phyloP scores from a whole-genome alignment of 2,329 filamentous ascomycete genomes.

The Cadophora sp. region DNA sequence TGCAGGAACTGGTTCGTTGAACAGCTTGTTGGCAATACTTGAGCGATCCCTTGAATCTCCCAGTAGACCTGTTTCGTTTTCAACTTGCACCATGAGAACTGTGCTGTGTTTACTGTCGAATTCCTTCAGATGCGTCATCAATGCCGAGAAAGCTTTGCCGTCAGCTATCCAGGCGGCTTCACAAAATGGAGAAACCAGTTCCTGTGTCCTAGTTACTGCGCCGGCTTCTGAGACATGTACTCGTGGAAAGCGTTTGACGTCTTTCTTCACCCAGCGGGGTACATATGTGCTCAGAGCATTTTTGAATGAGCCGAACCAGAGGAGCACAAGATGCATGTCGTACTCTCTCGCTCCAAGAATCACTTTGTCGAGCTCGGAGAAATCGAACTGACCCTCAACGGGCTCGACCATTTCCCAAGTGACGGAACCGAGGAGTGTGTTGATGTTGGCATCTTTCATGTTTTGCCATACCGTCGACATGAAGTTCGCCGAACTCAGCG shows the following conservation, averaged over 20 bases:
- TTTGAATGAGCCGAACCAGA: slow-evolving; percentile 51
- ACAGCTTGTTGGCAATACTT: slow-evolving; percentile 28
- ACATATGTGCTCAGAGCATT: slow-evolving; percentile 49
- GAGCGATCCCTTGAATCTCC: slow-evolving; percentile 34
- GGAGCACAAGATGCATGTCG: slow-evolving; percentile 47
- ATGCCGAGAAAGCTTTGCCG: slow-evolving; percentile 43
- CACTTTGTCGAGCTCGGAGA: slow-evolving; percentile 47
- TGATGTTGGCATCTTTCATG: slow-evolving; percentile 47
- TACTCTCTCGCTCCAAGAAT: slow-evolving; percentile 44
- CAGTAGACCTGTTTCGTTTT: slow-evolving; percentile 35
- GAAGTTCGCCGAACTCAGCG: slow-evolving; percentile 45
- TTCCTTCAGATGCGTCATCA: slow-evolving; percentile 41
- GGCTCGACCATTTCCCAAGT: slow-evolving; percentile 50
- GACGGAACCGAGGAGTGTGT: slow-evolving; percentile 48
- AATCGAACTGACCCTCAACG: slow-evolving; percentile 46
- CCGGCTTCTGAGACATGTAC: slow-evolving; percentile 45
- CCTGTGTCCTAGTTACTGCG: slow-evolving; percentile 44
- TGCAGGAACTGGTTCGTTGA: slow-evolving; percentile 42
- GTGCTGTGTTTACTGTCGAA: slow-evolving; percentile 29
- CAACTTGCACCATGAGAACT: slow-evolving; percentile 34
- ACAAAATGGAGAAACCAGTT: slow-evolving; percentile 47
- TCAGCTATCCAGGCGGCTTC: slow-evolving; percentile 45
- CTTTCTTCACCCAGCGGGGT: slow-evolving; percentile 47
- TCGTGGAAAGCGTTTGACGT: slow-evolving; percentile 48
- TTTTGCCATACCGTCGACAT: slow-evolving; percentile 43